Percentiles rank a stretch among this genome's conserved stretches.
phyloP scores from a whole-genome alignment of 164 flowering plant genomes.

The Cinnamomum chago region DNA sequence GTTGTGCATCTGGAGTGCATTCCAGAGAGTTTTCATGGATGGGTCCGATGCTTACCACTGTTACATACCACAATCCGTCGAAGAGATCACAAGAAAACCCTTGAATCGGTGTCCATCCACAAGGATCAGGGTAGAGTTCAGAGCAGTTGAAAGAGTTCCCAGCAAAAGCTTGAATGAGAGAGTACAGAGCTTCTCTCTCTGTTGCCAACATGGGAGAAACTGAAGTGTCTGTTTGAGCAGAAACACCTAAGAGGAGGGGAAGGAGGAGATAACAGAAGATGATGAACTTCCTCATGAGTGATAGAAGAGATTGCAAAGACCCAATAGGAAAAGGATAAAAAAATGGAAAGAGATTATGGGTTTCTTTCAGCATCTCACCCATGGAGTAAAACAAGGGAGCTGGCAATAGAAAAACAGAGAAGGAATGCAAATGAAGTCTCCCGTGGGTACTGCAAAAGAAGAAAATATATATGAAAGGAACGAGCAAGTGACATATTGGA shows the following conservation, averaged over 20 bases:
- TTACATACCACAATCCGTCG: constrained; percentile 73
- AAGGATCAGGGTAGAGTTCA: constrained; percentile 92
- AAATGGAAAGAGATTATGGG: neutral
- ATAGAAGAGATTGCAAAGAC: neutral
- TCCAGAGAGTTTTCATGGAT: constrained; percentile 66
- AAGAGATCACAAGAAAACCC: constrained; percentile 83
- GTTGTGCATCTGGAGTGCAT: constrained; percentile 41
- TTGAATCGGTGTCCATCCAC: constrained; percentile 98
- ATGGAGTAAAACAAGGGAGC: neutral
- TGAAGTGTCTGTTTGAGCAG: constrained; percentile 27
- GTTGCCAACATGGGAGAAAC: constrained; percentile 63
- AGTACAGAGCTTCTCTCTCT: constrained; percentile 61
- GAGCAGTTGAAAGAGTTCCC: constrained; percentile 88
- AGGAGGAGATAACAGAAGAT: neutral
- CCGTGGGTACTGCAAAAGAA: neutral
- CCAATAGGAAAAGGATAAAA: neutral
- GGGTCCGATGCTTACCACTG: constrained; percentile 61
- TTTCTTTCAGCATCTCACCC: too few species aligned
- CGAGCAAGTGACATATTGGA: neutral
- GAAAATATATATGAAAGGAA: too few species aligned
- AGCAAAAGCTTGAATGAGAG: constrained; percentile 66
- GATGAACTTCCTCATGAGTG: constrained; percentile 19
- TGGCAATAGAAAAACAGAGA: neutral
- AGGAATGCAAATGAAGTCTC: neutral
- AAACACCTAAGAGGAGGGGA: constrained; percentile 23